A percentile compares a stretch with the other conserved stretches of the same genome.
Conservation (phyloP, 805 yeast species). For the Schizosaccharomyces cryophilus region DNA sequence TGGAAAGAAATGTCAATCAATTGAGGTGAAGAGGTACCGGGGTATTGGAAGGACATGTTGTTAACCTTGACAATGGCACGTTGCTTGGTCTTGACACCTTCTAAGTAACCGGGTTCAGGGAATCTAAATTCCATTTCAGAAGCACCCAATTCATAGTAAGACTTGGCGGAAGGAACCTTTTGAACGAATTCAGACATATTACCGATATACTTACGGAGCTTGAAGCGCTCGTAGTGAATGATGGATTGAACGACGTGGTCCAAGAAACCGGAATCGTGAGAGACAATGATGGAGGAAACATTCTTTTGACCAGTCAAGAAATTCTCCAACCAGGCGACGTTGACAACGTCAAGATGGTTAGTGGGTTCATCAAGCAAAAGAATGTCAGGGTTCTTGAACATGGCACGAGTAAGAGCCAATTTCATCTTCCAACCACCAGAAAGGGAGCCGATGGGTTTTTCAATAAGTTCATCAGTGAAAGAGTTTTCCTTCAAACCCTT, state of each 20-base stretch:
- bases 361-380: constrained; percentile 98
- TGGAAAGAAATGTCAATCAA: constrained; percentile 80
- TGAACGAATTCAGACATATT: constrained; percentile 95
- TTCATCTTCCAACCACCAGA: constrained; percentile 99
- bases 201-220: constrained; percentile 98
- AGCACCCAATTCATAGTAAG: constrained; percentile 96
- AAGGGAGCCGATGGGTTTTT: constrained; percentile 81
- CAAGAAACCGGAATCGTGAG: constrained; percentile 99
- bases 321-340: constrained; percentile 99
- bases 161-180: constrained; percentile 95
- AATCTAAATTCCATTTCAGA: constrained; percentile 86
- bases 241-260: constrained; percentile 94
- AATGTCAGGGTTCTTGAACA: constrained; percentile 92
- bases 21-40: constrained; percentile 96
- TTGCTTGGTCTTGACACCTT: constrained; percentile 99
- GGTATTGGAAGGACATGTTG: constrained; percentile 96
- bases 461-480: constrained; percentile 81
- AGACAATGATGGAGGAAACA: constrained; percentile 91
- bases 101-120: constrained; percentile 99
- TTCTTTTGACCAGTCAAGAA: constrained; percentile 88
- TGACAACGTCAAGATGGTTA: constrained; percentile 98
- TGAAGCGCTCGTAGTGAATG: constrained; percentile 99
- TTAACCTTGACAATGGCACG: constrained; percentile 97
- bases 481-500: constrained; percentile 69
- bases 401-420: constrained; percentile 97